Conservation (phyloP, 2,329 filamentous ascomycete species). For the Microdochium bolleyi region DNA sequence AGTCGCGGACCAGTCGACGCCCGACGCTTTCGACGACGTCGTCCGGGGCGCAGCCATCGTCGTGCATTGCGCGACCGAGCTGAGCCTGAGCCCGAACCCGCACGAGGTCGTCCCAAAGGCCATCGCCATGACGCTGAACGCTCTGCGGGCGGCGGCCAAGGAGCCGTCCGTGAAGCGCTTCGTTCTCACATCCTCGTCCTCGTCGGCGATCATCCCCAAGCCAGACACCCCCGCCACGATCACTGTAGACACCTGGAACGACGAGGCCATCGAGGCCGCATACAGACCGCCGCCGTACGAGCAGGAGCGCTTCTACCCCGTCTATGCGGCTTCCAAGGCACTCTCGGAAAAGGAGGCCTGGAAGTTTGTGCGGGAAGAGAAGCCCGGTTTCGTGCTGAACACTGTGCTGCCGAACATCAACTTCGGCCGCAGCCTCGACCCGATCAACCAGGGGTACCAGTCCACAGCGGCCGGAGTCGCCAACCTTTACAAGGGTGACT, state of each 20-base stretch:
- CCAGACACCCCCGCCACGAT: slow-evolving; percentile 6
- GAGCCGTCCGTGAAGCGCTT: slow-evolving; percentile 12
- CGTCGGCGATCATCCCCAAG: slow-evolving; percentile 4
- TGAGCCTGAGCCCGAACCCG: slow-evolving; percentile 8
- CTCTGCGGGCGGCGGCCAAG: slow-evolving; percentile 8
- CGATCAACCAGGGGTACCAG: slow-evolving; percentile 7
- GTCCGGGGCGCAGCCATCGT: slow-evolving; percentile 10
- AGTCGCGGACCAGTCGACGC: slow-evolving; percentile 8
- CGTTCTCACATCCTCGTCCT: slow-evolving; percentile 12
- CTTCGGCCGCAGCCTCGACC: slow-evolving; percentile 11
- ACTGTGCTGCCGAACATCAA: slow-evolving; percentile 12
- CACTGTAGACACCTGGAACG: slow-evolving; percentile 12
- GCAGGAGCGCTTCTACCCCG: slow-evolving; percentile 1
- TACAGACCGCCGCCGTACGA: slow-evolving; percentile 9
- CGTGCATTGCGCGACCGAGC: slow-evolving; percentile 9
- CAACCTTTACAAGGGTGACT: slow-evolving; percentile 5
- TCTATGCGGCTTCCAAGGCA: slow-evolving; percentile 12
- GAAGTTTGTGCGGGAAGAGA: slow-evolving; percentile 11
- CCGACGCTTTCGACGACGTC: slow-evolving; percentile 8
- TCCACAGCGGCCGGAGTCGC: slow-evolving; percentile 5
- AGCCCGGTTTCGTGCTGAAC: slow-evolving; percentile 10
- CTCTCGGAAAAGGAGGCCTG: slow-evolving; percentile 10
- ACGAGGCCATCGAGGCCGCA: slow-evolving; percentile 6
- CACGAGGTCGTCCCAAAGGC: slow-evolving; percentile 5
- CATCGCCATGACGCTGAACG: slow-evolving; percentile 5